These are phyloP conservation scores for Alternaria hordeiaustralica DNA, from an alignment of 2,329 filamentous ascomycete species.

Conservation along the genomic window DNA sequence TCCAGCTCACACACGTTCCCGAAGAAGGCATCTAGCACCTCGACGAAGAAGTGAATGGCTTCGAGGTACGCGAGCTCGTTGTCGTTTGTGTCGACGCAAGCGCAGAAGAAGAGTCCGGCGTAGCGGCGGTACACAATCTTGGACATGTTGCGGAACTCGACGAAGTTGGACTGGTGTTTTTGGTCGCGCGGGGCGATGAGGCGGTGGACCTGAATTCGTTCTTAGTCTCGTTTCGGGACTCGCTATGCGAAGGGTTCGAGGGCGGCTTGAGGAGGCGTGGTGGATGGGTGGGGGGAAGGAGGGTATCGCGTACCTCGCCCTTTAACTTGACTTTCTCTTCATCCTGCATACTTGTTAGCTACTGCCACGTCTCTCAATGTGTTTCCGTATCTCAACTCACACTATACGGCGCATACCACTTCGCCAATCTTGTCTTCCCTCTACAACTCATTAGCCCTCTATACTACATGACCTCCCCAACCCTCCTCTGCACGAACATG, in stretches of 20 bases:
- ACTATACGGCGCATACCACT: constrained; percentile 98
- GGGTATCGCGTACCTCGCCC: constrained; percentile 73
- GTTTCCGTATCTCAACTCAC: constrained; percentile 49
- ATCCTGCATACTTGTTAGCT: constrained; percentile 61
- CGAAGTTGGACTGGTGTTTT: constrained; percentile 99
- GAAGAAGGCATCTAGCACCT: constrained; percentile 98
- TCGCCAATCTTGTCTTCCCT: constrained; percentile 96
- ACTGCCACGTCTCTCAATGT: background rate
- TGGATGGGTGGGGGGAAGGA: constrained; percentile 1
- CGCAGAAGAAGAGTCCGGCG: constrained; percentile 98
- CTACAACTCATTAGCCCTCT: constrained; percentile 54
- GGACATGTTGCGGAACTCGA: constrained; percentile 85
- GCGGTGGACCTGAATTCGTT: constrained; percentile 94
- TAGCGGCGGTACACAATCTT: constrained; percentile 98
- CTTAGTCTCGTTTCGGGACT: no score
- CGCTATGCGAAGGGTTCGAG: no score
- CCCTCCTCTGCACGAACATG: background rate
- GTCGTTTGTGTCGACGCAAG: constrained; percentile 97
- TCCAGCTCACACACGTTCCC: constrained; percentile 99
- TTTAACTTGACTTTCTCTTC: constrained; percentile 99
- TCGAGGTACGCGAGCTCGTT: constrained; percentile 97
- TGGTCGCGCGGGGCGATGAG: constrained; percentile 97
- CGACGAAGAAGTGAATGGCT: constrained; percentile 99
- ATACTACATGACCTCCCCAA: background rate
- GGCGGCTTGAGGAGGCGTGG: no score